Evolutionary conservation across 2,329 filamentous ascomycete species (phyloP).

Genomic region (Trichoderma sp.): DNA sequence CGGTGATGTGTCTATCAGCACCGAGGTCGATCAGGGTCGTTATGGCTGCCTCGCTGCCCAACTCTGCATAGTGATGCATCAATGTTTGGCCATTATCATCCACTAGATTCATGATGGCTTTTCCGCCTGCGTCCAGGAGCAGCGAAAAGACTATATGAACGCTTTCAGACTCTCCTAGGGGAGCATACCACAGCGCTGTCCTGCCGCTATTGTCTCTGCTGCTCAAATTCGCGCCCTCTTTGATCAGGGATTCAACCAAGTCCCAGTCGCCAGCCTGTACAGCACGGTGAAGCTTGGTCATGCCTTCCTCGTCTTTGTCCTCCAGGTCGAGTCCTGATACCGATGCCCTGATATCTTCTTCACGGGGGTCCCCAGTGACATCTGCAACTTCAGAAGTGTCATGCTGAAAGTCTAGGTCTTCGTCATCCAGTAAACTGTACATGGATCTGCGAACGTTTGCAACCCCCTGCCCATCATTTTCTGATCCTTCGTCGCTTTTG

Average conservation of each 20-base stretch:
- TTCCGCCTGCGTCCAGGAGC: not conserved
- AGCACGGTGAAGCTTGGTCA: not conserved
- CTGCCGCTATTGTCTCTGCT: not conserved
- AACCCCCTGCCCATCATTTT: not conserved
- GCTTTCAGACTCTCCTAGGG: too few species aligned
- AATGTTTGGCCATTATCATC: not conserved
- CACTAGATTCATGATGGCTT: not conserved
- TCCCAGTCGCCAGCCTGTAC: not conserved
- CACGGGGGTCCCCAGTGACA: not conserved
- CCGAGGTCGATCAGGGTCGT: too few species aligned
- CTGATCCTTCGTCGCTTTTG: not conserved
- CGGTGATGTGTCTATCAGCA: not conserved
- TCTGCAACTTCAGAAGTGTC: not conserved
- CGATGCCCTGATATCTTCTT: not conserved
- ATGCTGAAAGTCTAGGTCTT: not conserved
- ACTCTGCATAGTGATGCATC: too few species aligned
- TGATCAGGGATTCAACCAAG: not conserved
- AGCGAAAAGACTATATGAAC: too few species aligned
- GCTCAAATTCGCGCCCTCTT: not conserved
- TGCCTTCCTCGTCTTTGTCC: not conserved
- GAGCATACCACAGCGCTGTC: not conserved
- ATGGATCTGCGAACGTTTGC: not conserved
- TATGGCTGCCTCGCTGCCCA: too few species aligned
- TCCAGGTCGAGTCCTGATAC: not conserved
- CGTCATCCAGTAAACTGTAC: not conserved